Conservation (phyloP, 306 rosid species). For the Pueraria montana region DNA sequence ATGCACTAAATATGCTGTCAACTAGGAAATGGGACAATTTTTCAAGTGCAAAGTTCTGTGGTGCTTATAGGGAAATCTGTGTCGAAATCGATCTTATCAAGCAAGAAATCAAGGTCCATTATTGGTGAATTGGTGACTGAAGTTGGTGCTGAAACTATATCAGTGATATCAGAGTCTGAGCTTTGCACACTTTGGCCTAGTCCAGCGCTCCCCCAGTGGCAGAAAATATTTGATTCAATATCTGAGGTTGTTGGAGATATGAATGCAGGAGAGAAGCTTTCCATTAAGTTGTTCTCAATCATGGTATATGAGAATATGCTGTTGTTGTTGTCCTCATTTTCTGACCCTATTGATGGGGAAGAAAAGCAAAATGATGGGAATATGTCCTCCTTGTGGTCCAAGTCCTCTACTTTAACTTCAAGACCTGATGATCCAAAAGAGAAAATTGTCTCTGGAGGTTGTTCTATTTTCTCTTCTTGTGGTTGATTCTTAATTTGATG, state of each 20-base stretch:
- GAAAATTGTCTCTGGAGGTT: conserved; percentile 33
- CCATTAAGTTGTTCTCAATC: conserved; percentile 52
- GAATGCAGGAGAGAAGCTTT: conserved; percentile 46
- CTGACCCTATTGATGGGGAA: conserved; percentile 54
- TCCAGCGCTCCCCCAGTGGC: conserved; percentile 47
- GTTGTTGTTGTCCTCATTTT: conserved; percentile 49
- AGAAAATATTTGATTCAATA: conserved; percentile 56
- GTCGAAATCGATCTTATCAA: conserved; percentile 61
- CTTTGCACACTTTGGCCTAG: conserved; percentile 56
- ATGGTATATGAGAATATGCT: conserved; percentile 50
- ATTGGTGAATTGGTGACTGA: conserved; percentile 74
- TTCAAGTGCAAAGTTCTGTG: conserved; percentile 50
- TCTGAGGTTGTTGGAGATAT: conserved; percentile 57
- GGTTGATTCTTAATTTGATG: conserved; percentile 37
- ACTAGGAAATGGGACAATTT: conserved; percentile 7
- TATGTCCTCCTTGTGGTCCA: conserved; percentile 53
- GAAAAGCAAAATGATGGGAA: conserved; percentile 65
- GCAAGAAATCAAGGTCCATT: conserved; percentile 55
- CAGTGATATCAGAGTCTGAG: conserved; percentile 69
- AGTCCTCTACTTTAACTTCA: conserved; percentile 57
- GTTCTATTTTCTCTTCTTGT: conserved; percentile 45
- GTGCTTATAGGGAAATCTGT: conserved; percentile 51
- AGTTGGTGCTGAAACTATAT: conserved; percentile 69
- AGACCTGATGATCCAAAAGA: conserved; percentile 51
- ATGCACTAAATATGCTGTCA: background rate